Base-by-base conservation (phyloP, 2,329 filamentous ascomycete genomes). In the Pseudocercospora pini-densiflorae region DNA sequence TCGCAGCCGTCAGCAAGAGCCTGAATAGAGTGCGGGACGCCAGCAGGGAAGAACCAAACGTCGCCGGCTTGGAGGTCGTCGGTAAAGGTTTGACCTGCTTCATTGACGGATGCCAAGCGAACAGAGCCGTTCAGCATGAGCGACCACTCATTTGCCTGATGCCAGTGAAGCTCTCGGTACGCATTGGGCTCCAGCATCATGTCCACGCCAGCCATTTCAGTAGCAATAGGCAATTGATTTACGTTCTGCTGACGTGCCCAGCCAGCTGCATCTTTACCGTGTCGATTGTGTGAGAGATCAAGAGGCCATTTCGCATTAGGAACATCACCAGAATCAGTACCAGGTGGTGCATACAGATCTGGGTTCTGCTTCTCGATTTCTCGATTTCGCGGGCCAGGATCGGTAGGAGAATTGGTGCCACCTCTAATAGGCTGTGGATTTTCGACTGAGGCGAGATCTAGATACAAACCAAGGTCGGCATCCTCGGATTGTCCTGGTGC, bases 21-120 rank as follows among this genome's bases (percentile, higher is more conserved):
- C 64, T 77, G 76, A 24, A 77, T 77, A 7, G 58, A 69, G 63
- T 77, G 76, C 7, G 75, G 72, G 0, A 74, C 64, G 19, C 75
- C 76, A 81, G 87, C 75, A 85, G 87, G 49, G 76, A 86, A 87
- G 73, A 83, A 86, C 85, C 85, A 86, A 1, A 86, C 80, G 69
- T 87, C 85, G 21, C 85, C 84, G 9, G 72, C 71, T 59, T 74
- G 71, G 2, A 78, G 65, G 40, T 77, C 74, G 54, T 78, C 76
- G n/a, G 70, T 66, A 43, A 76, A 76, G 2, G 73, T 76, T 51
- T 76, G 65, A 24, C 76, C 76, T 21, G 70, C 72, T 65, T 77
- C 73, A 57, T 78, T 74, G n/a, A 77, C 66, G 16, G 73, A 68
- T 12, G 71, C 63, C 12, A 78, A 27, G 8, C 76, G 75, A 7